Base-by-base conservation (phyloP, 257 asterid genomes). In the Nicotiana tabacum region DNA sequence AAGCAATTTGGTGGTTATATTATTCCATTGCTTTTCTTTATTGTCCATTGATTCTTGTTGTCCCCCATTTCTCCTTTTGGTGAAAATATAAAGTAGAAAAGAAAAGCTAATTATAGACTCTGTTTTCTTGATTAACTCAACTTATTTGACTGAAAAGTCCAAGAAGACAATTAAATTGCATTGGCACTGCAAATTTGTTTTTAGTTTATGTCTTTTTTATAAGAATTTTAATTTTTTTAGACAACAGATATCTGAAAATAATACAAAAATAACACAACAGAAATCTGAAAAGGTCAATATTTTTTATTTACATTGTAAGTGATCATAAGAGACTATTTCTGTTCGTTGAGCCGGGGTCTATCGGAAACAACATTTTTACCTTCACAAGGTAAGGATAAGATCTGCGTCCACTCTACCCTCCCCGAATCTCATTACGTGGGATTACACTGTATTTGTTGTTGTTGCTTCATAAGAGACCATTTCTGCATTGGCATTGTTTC, bases 11-110 rank as follows among this genome's bases (percentile, higher is more conserved):
- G 51, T 27, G 46, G 66, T 66, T 65, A 81, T 66, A 24, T 81
- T 81, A 66, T 66, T 81, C 33, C 9, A 29, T 67, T 32, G 33
- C 65, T 60, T 81, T 81, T 17, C 46, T 51, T 81, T 72, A 65
- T 81, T 67, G 27, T n/a, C 43, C 67, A 66, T 81, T 66, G 21
- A 13, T 81, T 76, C 80, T 29, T 76, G 43, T 12, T 76, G 80
- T 76, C 64, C 65, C 65, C 65, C 16, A 7, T 27, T 76, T 48
- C 64, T 51, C 29, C 79, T 74, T 74, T 74, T 74, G 62, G 33
- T 74, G 61, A 74, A 74, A 51, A 18, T 8, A 29, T 24, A 51
- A 51, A 76, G 80, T 76, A 21, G 16, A 51, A 76, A 76, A 51
- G 65, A 51, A 76, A 76, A 51, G 29, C 80, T 51, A 51, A 51